These are phyloP conservation scores for Adansonia digitata DNA, from an alignment of 345 rosid species.

Conservation along the genomic window DNA sequence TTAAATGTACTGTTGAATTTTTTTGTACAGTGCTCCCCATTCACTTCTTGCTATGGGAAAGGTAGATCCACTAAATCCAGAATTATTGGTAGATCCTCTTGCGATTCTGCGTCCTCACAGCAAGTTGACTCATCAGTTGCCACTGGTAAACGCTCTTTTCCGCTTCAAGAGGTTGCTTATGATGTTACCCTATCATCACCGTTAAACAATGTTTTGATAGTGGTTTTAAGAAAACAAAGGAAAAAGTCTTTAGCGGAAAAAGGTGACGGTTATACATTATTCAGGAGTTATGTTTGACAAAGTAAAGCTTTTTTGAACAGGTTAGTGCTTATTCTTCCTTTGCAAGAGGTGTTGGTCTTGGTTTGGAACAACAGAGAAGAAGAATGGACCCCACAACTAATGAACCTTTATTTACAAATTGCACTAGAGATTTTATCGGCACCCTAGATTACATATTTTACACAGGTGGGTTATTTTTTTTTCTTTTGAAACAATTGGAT, in stretches of 20 bases:
- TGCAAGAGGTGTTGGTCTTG: slow-evolving; percentile 63
- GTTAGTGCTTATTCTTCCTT: slow-evolving; percentile 95
- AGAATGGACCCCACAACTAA: slow-evolving; percentile 80
- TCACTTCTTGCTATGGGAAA: slow-evolving; percentile 94
- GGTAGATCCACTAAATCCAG: slow-evolving; percentile 79
- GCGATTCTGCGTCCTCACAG: slow-evolving; percentile 72
- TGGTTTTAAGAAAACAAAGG: not conserved
- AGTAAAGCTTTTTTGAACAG: slow-evolving; percentile 33
- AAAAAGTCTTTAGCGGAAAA: not conserved
- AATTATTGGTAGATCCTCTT: slow-evolving; percentile 76
- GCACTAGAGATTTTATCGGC: slow-evolving; percentile 94
- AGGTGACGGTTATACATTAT: not conserved
- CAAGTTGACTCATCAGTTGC: slow-evolving; percentile 88
- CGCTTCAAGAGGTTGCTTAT: not conserved
- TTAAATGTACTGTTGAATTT: slow-evolving; percentile 18
- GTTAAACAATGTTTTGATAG: not conserved
- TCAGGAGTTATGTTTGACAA: slow-evolving; percentile 14
- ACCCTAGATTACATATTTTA: slow-evolving; percentile 92
- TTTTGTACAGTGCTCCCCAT: slow-evolving; percentile 85
- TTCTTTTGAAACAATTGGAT: not conserved
- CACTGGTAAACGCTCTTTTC: slow-evolving; percentile 51
- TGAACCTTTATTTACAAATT: slow-evolving; percentile 91
- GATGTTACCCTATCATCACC: not conserved
- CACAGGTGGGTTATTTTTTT: slow-evolving; percentile 52
- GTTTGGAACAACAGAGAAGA: slow-evolving; percentile 71